Evolutionary conservation across 2,329 filamentous ascomycete species (phyloP), one percentile per base, ranked within the genome.

Genomic region (Xylaria sp.): DNA sequence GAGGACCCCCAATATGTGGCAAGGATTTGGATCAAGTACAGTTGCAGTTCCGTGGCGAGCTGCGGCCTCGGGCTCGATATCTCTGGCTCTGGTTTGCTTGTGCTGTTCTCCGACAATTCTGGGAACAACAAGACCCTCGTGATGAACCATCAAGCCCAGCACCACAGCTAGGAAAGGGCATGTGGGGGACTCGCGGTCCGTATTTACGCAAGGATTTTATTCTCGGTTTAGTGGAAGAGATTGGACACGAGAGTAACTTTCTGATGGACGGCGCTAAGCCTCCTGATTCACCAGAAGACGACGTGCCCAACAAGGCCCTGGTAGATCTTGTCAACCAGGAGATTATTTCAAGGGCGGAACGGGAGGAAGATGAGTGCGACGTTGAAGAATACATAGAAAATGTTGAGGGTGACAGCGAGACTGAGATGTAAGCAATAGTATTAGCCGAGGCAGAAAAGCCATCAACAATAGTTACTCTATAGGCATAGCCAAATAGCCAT

Each of bases 71-170:
- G 9, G 28, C 58, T 10, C 31, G 44, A 10, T 51, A 36, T 26
- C 26, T 61, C 3, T 61, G 58, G 58, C 31, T 61, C 9, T 61
- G 58, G 58, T 61, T 61, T 28, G 58, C 31, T 11, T 61, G 42
- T 26, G 42, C 58, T 10, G 58, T 61, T 2, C 26, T 61, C 2
- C 26, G 33, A 17, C 11, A 15, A 2, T 51, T 38, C 13, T 61
- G 58, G 58, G 3, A n/a, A 42, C 6, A 11, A 20, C 28, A 28
- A 28, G 42, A 46, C 42, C n/a, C 7, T 20, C 42, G 26, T 9
- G 40, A 17, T n/a, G 20, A 31, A 23, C 58, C 28, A 48, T 17
- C 17, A 4, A n/a, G 17, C n/a, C 42, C 11, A 1, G 23, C 23
- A 23, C 23, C 23, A 23, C 23, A 23, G 44, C 42, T 51, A 13